Conservation (phyloP, 352 stramenopile genomes). For the Phytophthora sp. region DNA sequence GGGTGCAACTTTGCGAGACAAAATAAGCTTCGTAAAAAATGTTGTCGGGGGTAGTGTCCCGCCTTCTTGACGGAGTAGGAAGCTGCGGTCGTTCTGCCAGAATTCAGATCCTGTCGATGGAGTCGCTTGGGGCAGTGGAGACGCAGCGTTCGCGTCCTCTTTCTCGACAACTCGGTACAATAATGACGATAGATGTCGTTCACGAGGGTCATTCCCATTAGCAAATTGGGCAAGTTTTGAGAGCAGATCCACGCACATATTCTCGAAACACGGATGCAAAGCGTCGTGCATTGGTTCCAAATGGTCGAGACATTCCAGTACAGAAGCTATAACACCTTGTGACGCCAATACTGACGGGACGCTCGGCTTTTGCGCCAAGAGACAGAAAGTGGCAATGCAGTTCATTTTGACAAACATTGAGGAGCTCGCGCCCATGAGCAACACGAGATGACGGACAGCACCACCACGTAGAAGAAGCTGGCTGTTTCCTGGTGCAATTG, state of each 20-base stretch:
- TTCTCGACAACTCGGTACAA: conserved; percentile 67
- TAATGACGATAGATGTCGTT: conserved; percentile 61
- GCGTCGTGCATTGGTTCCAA: conserved; percentile 16
- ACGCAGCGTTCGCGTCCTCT: conserved; percentile 35
- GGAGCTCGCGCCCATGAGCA: conserved; percentile 47
- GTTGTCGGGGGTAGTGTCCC: conserved; percentile 36
- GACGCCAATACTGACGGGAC: conserved; percentile 54
- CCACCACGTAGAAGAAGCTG: conserved; percentile 62
- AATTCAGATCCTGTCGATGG: neutral
- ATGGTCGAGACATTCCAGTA: conserved; percentile 61
- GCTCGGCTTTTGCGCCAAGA: conserved; percentile 54
- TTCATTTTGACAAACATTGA: conserved; percentile 66
- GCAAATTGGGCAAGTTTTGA: conserved; percentile 65
- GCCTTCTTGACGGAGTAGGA: conserved; percentile 42
- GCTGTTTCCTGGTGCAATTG: conserved; percentile 74
- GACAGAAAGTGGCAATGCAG: conserved; percentile 71
- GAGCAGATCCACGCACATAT: conserved; percentile 75
- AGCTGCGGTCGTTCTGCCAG: conserved; percentile 70
- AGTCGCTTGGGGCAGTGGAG: neutral
- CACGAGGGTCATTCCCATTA: conserved; percentile 54
- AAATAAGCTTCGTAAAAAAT: conserved; percentile 41
- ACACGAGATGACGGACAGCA: conserved; percentile 51
- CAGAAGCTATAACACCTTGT: conserved; percentile 59
- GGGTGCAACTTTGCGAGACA: conserved; percentile 27
- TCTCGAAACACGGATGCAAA: conserved; percentile 47